Base-by-base conservation (phyloP, 148 eudicot species). In the Rhododendron henanense region DNA sequence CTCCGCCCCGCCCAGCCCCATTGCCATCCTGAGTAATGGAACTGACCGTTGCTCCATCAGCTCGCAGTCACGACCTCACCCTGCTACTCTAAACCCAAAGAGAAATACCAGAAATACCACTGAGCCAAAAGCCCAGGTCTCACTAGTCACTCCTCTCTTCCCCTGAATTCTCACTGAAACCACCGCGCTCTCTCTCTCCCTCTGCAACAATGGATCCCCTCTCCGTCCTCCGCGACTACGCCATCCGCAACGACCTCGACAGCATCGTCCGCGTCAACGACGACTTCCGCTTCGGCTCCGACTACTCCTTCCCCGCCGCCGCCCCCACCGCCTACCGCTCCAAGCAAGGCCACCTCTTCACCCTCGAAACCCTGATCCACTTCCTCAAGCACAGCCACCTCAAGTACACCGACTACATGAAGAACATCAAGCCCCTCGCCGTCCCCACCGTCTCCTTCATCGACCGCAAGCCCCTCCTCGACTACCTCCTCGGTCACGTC, bases 301-400 rank as follows among this genome's bases (percentile, higher is more conserved):
- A 85, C 51, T 90, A 89, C 90, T 37, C 92, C 57, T 97, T 95
- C 93, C 98, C 98, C 3, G 89, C 91, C 88, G 23, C 88, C 53
- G 35, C 83, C 85, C 92, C 92, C 65, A 95, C 98, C 28, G 94
- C 99, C 0, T 97, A 95, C 86, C 92, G 92, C 18, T 94, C 99
- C 9, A 95, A 95, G 82, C 94, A 90, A 78, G 94, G 94, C 57
- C 89, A 85, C 48, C 93, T 90, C 89, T 95, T 95, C 93, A 91
- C 98, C 4, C 97, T 97, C 79, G 98, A 97, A 86, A 92, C 97
- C 90, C 95, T 97, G 33, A 91, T 97, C 81, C 90, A 88, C 91
- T 95, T 94, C 88, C 84, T 94, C 87, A 90, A 89, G 74, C 91
- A 97, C 82, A 93, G 92, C 85, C 92, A 94, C 79, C 89, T 91